Conservation (phyloP, 441 rosid genomes). For the Gossypium gossypioides region DNA sequence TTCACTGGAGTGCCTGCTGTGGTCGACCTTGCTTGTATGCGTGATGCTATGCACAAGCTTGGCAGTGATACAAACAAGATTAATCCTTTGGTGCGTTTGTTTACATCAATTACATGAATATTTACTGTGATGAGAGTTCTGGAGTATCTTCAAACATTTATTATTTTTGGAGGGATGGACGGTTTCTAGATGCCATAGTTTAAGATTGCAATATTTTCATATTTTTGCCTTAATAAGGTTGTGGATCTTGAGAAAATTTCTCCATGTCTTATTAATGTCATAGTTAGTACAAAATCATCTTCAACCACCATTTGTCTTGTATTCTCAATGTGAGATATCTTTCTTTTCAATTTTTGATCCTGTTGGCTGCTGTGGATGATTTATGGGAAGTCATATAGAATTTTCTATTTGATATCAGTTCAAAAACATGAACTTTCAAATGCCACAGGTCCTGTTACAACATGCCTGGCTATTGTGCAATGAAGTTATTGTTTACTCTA, state of each 20-base stretch:
- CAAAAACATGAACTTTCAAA: background rate
- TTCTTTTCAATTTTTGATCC: background rate
- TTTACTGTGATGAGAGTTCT: background rate
- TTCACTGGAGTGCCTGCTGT: slow-evolving; percentile 99
- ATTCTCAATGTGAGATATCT: background rate
- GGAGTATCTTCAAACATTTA: background rate
- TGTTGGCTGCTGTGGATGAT: background rate
- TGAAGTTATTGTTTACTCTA: background rate
- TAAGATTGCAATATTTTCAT: background rate
- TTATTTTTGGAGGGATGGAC: background rate
- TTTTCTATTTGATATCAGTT: background rate
- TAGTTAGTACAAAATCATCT: background rate
- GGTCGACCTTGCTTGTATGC: slow-evolving; percentile 98
- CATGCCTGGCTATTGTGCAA: background rate
- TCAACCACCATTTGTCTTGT: background rate
- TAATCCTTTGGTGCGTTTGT: slow-evolving; percentile 65
- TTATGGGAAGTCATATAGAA: background rate
- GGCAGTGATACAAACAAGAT: slow-evolving; percentile 92
- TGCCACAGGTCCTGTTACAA: background rate
- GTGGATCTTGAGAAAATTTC: background rate
- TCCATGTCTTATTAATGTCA: background rate
- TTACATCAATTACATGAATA: background rate
- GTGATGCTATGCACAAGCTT: slow-evolving; percentile 90
- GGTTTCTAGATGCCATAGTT: background rate
- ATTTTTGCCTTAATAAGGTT: background rate